Evolutionary conservation across 73 alveolate species (phyloP), one percentile per base, ranked within the genome.

Genomic region (Paramecium sonneborni): DNA sequence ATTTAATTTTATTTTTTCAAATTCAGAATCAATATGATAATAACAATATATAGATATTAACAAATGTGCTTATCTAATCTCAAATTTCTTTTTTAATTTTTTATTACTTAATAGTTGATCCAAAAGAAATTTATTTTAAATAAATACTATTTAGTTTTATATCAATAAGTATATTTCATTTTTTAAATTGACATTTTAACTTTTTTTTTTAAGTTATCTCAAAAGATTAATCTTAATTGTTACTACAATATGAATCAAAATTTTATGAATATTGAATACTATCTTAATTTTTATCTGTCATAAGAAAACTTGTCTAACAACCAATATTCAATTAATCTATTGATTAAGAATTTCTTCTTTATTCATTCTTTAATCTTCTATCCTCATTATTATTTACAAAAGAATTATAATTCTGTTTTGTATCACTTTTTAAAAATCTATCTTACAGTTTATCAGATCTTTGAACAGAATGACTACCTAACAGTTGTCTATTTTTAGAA

Each of bases 1-100:
- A 62, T 62, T 62, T 62, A 62, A 62, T 62, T 62, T 62, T 62
- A n/a, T 67, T 62, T 62, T 62, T 62, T 62, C 84, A 62, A 62
- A 62, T 62, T 62, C 68, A 6, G 68, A 52, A 52, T 52, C 68
- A 52, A 52, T 52, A 52, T 18, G 32, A 52, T 52, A 52, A 52
- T 52, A 52, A 52, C 68, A 52, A 0, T 23, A 0, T 23, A 18
- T 18, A 52, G 57, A 52, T n/a, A 52, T 52, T 18, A 18, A 18
- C 68, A 52, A 52, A 21, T 52, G 30, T 15, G 32, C 6, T 18
- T n/a, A 52, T 52, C 23, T n/a, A n/a, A n/a, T 52, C 32, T 8
- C 18, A 18, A 18, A 46, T 46, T 46, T 46, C n/a, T n/a, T n/a
- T n/a, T n/a, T n/a, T n/a, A n/a, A n/a, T n/a, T n/a, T n/a, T n/a